These are phyloP conservation scores for Teratosphaeriaceae sp. DNA, from an alignment of 2,329 filamentous ascomycete genomes.

Conservation along the genomic window DNA sequence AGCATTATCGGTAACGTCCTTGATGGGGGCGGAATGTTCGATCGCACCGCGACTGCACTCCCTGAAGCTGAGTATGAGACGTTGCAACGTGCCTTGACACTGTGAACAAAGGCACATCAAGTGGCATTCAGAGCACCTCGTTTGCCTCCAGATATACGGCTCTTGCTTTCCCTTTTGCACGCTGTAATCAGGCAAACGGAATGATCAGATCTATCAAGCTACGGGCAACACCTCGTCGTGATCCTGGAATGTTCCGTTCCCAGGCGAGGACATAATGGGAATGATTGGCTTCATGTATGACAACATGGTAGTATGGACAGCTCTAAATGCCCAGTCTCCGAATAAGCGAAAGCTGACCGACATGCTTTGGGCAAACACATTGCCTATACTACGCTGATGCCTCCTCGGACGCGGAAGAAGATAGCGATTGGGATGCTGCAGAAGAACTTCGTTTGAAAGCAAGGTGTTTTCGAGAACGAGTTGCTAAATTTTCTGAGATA, in stretches of 20 bases:
- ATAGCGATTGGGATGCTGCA: too few relatives aligned
- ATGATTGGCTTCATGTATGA: conserved; percentile 1
- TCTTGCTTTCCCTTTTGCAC: too few relatives aligned
- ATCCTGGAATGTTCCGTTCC: conserved; percentile 1
- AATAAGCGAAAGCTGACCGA: neutral
- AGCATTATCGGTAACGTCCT: neutral
- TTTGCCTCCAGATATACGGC: too few relatives aligned
- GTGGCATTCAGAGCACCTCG: too few relatives aligned
- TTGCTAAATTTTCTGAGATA: too few relatives aligned
- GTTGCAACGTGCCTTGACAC: too few relatives aligned
- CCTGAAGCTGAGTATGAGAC: too few relatives aligned
- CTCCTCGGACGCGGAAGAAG: too few relatives aligned
- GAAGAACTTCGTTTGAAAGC: too few relatives aligned
- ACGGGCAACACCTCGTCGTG: neutral
- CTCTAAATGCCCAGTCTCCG: neutral
- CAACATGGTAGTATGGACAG: neutral
- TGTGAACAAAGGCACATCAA: too few relatives aligned
- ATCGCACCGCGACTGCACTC: too few relatives aligned
- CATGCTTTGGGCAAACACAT: neutral
- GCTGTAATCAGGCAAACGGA: neutral
- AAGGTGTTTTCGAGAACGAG: too few relatives aligned
- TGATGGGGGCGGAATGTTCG: neutral
- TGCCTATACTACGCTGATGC: neutral
- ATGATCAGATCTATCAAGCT: neutral
- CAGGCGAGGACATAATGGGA: conserved; percentile 1